phyloP scores from a whole-genome alignment of 2,329 filamentous ascomycete genomes.

The Metarhizium rileyi region DNA sequence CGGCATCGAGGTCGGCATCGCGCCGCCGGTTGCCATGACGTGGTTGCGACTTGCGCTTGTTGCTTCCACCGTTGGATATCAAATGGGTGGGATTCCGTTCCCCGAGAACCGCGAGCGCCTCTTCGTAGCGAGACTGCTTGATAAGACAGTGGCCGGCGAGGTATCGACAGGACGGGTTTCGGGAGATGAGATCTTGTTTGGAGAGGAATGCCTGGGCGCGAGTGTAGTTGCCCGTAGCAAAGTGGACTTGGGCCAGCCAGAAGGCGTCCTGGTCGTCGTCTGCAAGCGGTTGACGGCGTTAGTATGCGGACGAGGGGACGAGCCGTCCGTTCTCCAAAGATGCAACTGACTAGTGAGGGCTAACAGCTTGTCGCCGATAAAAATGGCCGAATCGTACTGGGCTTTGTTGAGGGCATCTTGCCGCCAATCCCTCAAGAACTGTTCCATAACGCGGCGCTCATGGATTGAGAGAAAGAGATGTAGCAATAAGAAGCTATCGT shows the following conservation, averaged over 20 bases:
- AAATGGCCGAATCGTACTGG: conserved; percentile 93
- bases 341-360: conserved; percentile 76
- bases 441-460: conserved; percentile 58
- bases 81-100: conserved; percentile 92
- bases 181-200: conserved; percentile 69
- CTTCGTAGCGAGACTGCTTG: conserved; percentile 82
- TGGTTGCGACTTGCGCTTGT: conserved; percentile 28
- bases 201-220: conserved; percentile 80
- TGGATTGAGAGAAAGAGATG: conserved; percentile 9
- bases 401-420: conserved; percentile 93
- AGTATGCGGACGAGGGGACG: background rate
- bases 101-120: conserved; percentile 76
- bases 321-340: background rate
- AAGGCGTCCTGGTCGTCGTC: conserved; percentile 92
- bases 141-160: conserved; percentile 90
- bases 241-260: conserved; percentile 97
- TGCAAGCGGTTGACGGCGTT: conserved; percentile 24
- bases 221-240: conserved; percentile 88
- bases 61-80: conserved; percentile 45
- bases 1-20: conserved; percentile 36
- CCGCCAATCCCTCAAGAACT: conserved; percentile 86
- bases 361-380: conserved; percentile 92
- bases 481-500: background rate
- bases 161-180: conserved; percentile 83
- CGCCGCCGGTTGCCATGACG: conserved; percentile 23